phyloP scores from a whole-genome alignment of 495 filamentous ascomycete species.

The Rhypophila decipiens region DNA sequence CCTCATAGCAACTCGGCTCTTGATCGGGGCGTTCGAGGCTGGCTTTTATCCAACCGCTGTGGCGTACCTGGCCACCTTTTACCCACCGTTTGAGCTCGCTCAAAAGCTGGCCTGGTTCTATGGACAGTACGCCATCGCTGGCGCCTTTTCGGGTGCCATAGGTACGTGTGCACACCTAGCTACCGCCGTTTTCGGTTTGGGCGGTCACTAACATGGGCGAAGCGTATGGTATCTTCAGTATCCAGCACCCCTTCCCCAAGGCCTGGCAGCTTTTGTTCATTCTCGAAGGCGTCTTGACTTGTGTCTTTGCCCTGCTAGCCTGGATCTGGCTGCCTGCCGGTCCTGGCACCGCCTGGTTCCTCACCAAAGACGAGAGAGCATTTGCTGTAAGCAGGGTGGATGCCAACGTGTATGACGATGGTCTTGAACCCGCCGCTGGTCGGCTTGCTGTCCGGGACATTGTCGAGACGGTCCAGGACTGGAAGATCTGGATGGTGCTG shows the following conservation, averaged over 20 bases:
- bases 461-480: conserved; percentile 41
- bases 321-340: conserved; percentile 47
- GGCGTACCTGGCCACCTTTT: conserved; percentile 49
- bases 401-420: neutral
- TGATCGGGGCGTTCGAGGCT: conserved; percentile 28
- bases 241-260: conserved; percentile 24
- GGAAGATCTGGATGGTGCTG: conserved; percentile 48
- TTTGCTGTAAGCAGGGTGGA: conserved; percentile 36
- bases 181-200: neutral
- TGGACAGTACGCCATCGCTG: conserved; percentile 51
- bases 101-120: conserved; percentile 49
- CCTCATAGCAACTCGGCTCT: conserved; percentile 14
- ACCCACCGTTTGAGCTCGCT: conserved; percentile 50
- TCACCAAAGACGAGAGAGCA: conserved; percentile 34
- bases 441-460: conserved; percentile 41
- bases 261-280: conserved; percentile 55
- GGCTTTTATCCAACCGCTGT: conserved; percentile 51
- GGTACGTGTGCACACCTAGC: conserved; percentile 16
- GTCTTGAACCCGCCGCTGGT: conserved; percentile 1
- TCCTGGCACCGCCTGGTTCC: conserved; percentile 50
- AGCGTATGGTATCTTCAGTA: conserved; percentile 25
- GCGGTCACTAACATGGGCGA: neutral
- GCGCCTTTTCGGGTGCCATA: conserved; percentile 44
- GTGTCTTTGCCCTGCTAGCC: conserved; percentile 38
- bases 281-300: conserved; percentile 46